phyloP scores from a whole-genome alignment of 2,329 filamentous ascomycete genomes.

The Domatiomyces globalis region DNA sequence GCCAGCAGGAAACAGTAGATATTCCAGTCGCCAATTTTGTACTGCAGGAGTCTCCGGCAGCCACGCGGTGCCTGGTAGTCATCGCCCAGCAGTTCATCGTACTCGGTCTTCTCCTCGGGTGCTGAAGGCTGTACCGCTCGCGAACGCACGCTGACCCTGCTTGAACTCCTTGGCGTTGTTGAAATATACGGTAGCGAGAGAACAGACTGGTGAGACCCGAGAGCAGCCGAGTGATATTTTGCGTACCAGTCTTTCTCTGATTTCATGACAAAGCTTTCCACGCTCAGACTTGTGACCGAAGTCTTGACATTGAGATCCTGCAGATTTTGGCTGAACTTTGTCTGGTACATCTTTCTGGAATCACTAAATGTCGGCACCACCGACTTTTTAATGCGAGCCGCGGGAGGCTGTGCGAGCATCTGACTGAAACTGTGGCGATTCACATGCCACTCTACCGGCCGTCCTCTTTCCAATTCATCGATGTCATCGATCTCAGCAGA shows the following conservation, averaged over 20 bases:
- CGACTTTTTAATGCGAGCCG: conserved; percentile 24
- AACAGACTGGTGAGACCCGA: conserved; percentile 23
- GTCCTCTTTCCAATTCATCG: neutral
- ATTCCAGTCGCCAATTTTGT: conserved; percentile 39
- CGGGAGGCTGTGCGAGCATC: neutral
- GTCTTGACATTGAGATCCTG: conserved; percentile 34
- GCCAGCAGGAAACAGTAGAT: conserved; percentile 40
- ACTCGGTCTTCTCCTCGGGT: conserved; percentile 23
- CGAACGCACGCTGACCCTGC: neutral
- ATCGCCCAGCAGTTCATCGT: conserved; percentile 33
- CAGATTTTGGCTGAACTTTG: conserved; percentile 37
- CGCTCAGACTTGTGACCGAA: conserved; percentile 38
- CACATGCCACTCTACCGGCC: neutral
- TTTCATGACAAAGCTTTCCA: conserved; percentile 42
- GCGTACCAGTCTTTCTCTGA: conserved; percentile 46
- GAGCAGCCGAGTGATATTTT: conserved; percentile 36
- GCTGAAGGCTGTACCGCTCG: conserved; percentile 8
- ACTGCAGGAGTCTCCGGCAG: conserved; percentile 31
- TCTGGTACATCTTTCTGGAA: conserved; percentile 39
- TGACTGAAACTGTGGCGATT: neutral
- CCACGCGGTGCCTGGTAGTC: conserved; percentile 36
- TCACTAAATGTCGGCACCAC: conserved; percentile 46
- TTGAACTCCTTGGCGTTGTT: conserved; percentile 20
- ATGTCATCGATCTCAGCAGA: neutral
- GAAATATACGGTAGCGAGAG: conserved; percentile 20